Conservation (phyloP, 164 flowering plant genomes). For the Cinnamomum chago region DNA sequence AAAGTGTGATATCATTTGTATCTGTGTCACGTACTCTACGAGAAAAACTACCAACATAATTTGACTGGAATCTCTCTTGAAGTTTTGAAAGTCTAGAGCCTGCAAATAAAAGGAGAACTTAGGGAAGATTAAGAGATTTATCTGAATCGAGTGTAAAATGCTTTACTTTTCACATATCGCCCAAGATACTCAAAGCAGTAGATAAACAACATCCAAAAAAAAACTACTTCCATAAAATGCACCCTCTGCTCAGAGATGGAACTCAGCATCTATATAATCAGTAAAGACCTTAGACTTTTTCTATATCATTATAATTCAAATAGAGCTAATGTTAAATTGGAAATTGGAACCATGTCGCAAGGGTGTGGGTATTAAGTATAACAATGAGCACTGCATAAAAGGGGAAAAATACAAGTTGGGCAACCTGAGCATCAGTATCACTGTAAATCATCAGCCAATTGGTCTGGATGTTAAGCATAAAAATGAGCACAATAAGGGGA, state of each 20-base stretch:
- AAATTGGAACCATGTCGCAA: neutral
- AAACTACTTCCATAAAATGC: neutral
- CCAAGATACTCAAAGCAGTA: neutral
- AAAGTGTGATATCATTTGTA: conserved; percentile 49
- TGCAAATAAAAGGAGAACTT: conserved; percentile 20
- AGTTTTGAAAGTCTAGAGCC: conserved; percentile 24
- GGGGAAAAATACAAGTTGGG: neutral
- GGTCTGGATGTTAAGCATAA: too few relatives aligned
- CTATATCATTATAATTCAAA: too few relatives aligned
- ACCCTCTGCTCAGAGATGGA: neutral
- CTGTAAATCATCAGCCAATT: too few relatives aligned
- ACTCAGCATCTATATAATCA: neutral
- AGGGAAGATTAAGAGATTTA: neutral
- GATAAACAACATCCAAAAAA: neutral
- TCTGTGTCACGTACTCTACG: conserved; percentile 72
- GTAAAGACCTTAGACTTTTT: neutral
- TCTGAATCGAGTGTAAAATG: neutral
- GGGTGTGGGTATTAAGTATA: neutral
- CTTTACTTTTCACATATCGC: neutral
- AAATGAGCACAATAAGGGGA: neutral
- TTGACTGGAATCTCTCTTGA: conserved; percentile 60
- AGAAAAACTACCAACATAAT: conserved; percentile 68
- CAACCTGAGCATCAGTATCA: too few relatives aligned
- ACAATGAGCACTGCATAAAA: neutral
- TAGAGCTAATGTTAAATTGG: neutral